phyloP scores from a whole-genome alignment of 257 asterid species.

The Coffea canephora region DNA sequence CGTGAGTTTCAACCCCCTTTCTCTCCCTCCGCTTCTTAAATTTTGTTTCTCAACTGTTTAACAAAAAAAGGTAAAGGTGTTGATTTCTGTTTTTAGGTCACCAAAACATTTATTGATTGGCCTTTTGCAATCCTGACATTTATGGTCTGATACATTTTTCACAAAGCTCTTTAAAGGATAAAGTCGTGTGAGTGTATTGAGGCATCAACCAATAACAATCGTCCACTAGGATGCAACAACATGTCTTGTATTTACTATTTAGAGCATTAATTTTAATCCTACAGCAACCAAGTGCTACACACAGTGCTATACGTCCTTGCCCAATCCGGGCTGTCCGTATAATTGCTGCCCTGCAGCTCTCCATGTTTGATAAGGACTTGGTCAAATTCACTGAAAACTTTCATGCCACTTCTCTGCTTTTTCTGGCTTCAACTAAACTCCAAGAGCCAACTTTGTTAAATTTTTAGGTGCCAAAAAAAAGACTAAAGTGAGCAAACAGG shows the following conservation, averaged over 20 bases:
- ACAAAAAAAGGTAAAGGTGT: too few relatives aligned
- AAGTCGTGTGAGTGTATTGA: not conserved
- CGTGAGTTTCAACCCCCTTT: too few relatives aligned
- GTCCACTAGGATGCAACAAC: not conserved
- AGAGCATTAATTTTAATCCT: conserved; percentile 3
- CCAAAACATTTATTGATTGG: not conserved
- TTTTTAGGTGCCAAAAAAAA: not conserved
- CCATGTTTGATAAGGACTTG: not conserved
- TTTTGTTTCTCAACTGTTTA: too few relatives aligned
- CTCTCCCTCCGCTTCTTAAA: too few relatives aligned
- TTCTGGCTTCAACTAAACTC: conserved; percentile 1
- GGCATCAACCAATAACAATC: not conserved
- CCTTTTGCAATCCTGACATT: not conserved
- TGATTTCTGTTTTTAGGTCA: too few relatives aligned
- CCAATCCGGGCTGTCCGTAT: not conserved
- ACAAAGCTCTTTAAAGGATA: not conserved
- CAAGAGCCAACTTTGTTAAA: conserved; percentile 17
- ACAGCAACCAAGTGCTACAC: not conserved
- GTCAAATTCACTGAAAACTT: not conserved
- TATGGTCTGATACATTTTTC: not conserved
- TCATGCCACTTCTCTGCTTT: not conserved
- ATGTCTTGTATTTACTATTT: not conserved
- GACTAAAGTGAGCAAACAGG: not conserved
- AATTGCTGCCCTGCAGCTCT: not conserved
- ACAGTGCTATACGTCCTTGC: not conserved